Evolutionary conservation across 352 stramenopile species (phyloP).

Genomic region (Pythium coloratum): DNA sequence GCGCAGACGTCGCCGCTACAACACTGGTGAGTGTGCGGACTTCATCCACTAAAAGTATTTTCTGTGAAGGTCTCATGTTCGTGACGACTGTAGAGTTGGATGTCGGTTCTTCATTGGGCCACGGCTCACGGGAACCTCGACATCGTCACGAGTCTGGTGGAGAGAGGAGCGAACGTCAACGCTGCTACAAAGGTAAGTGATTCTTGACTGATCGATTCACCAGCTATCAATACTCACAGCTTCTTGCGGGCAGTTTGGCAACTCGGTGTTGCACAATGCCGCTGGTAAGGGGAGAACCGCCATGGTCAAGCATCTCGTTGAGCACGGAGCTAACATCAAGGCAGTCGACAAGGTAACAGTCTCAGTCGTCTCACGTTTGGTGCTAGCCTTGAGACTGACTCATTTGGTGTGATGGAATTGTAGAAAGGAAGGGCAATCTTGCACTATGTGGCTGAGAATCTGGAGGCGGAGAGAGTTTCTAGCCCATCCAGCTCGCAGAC

Average conservation of each 20-base stretch:
- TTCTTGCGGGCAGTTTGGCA: not conserved
- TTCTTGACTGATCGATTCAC: not conserved
- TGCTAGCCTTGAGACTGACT: too few relatives aligned
- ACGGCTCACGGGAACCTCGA: not conserved
- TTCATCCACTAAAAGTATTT: too few relatives aligned
- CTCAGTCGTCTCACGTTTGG: too few relatives aligned
- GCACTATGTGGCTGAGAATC: not conserved
- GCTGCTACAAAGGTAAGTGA: not conserved
- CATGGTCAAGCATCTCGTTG: not conserved
- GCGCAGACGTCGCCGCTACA: not conserved
- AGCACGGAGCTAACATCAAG: not conserved
- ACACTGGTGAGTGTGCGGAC: not conserved
- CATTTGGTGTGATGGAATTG: too few relatives aligned
- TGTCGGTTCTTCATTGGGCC: not conserved
- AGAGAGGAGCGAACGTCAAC: not conserved
- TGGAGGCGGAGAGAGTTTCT: not conserved
- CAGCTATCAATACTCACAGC: not conserved
- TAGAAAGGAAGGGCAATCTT: not conserved
- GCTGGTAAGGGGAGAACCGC: not conserved
- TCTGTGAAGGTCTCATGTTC: too few relatives aligned
- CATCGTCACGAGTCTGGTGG: slow-evolving; percentile 1
- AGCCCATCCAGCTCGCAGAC: too few relatives aligned
- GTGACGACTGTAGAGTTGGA: not conserved
- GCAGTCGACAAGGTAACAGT: not conserved
- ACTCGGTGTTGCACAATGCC: not conserved